These are phyloP conservation scores for Chlorella sp. DNA, from an alignment of 139 green algal genomes.

Conservation along the genomic window DNA sequence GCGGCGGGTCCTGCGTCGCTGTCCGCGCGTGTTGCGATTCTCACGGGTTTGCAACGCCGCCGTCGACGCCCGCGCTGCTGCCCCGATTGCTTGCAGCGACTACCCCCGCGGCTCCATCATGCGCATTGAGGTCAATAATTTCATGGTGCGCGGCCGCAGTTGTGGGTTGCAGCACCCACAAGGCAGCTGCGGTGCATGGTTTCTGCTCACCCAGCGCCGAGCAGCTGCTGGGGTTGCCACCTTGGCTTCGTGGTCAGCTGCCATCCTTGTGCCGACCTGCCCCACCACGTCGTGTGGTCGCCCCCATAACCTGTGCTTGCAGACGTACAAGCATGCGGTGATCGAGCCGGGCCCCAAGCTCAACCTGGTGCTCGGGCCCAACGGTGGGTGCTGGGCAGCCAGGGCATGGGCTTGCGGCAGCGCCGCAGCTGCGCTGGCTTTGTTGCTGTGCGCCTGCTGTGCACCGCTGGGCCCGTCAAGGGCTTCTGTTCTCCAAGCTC, in stretches of 20 bases:
- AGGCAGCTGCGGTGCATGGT: too few relatives aligned
- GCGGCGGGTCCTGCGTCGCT: background rate
- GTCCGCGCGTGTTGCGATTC: background rate
- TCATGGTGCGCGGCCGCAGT: slow-evolving; percentile 65
- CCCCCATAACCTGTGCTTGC: too few relatives aligned
- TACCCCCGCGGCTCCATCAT: slow-evolving; percentile 46
- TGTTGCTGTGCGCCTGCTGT: background rate
- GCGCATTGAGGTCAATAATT: slow-evolving; percentile 71
- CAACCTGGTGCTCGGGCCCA: slow-evolving; percentile 96
- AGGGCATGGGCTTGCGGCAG: background rate
- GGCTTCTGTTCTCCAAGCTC: too few relatives aligned
- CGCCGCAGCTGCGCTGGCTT: background rate
- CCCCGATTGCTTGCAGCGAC: background rate
- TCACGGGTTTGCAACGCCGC: too few relatives aligned
- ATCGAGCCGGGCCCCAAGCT: slow-evolving; percentile 79
- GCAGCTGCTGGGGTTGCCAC: too few relatives aligned
- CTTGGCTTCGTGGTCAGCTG: too few relatives aligned
- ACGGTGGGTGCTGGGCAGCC: slow-evolving; percentile 61
- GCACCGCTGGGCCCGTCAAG: background rate
- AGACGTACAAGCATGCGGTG: slow-evolving; percentile 79
- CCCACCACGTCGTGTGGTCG: too few relatives aligned
- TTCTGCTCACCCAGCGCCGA: too few relatives aligned
- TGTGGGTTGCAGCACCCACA: too few relatives aligned
- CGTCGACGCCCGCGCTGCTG: too few relatives aligned
- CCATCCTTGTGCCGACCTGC: too few relatives aligned